Evolutionary conservation across 1,284 basidiomycete genomes (phyloP).

Genomic region (Puccinia horiana): DNA sequence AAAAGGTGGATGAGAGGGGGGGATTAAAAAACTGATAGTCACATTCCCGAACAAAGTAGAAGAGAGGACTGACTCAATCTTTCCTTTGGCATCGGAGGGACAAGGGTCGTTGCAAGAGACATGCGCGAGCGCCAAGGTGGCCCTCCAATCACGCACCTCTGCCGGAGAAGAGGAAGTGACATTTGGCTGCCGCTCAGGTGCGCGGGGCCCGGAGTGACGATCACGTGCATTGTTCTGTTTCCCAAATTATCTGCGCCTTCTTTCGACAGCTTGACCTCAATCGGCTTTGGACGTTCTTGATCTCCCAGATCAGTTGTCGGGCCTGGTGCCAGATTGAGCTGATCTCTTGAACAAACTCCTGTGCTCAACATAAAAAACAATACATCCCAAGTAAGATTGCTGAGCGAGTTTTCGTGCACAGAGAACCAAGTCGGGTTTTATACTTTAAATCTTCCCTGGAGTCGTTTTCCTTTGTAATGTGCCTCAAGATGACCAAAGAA

Average conservation of each 20-base stretch:
- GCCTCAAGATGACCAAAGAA: slow-evolving; percentile 34
- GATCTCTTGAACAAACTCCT: slow-evolving; percentile 44
- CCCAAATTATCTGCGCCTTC: neutral
- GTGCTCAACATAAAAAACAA: neutral
- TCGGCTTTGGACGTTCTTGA: slow-evolving; percentile 5
- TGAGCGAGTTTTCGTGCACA: no score
- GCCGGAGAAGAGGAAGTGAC: slow-evolving; percentile 35
- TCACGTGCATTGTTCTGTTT: slow-evolving; percentile 6
- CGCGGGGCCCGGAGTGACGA: neutral
- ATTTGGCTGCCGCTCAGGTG: neutral
- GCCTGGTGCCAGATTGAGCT: slow-evolving; percentile 43
- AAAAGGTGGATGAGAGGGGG: no score
- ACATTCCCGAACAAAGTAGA: no score
- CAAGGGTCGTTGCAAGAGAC: slow-evolving; percentile 11
- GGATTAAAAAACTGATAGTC: no score
- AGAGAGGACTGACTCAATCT: slow-evolving; percentile 19
- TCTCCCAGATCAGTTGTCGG: slow-evolving; percentile 23
- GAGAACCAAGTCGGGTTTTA: no score
- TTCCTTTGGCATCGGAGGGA: neutral
- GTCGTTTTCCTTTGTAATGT: slow-evolving; percentile 2
- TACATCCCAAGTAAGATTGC: neutral
- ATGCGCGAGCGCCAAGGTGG: neutral
- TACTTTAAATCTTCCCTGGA: slow-evolving; percentile 35
- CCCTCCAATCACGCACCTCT: slow-evolving; percentile 28
- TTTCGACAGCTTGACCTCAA: neutral